Conservation (phyloP, 352 stramenopile genomes). For the Globisporangium abappressorium region DNA sequence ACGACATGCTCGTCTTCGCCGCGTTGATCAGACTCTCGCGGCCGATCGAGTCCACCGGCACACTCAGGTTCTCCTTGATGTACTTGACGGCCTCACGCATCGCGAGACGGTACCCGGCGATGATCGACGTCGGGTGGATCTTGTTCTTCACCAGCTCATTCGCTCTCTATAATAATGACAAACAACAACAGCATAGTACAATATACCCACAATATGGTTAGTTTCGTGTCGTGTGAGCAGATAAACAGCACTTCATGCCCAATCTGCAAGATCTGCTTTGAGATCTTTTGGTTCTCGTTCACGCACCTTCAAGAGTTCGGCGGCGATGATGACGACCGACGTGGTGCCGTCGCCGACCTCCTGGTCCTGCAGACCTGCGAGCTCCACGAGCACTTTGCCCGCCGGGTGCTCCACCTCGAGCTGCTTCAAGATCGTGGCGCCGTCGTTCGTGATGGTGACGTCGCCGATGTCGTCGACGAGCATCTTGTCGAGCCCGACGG, state of each 20-base stretch:
- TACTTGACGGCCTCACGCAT: conserved; percentile 98
- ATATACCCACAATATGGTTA: conserved; percentile 7
- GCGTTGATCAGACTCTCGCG: conserved; percentile 96
- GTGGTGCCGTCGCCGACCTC: conserved; percentile 99
- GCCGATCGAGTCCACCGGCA: conserved; percentile 93
- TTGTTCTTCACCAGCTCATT: conserved; percentile 98
- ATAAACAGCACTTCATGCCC: neutral
- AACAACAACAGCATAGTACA: conserved; percentile 2
- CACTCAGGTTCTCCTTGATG: conserved; percentile 98
- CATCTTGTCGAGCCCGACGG: conserved; percentile 99
- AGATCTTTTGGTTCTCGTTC: conserved; percentile 3
- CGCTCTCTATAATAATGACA: conserved; percentile 61
- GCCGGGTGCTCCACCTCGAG: conserved; percentile 99
- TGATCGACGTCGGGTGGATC: conserved; percentile 99
- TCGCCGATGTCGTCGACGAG: conserved; percentile 98
- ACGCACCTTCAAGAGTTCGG: conserved; percentile 93
- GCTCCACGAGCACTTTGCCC: conserved; percentile 97
- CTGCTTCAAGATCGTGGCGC: conserved; percentile 99
- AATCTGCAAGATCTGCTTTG: conserved; percentile 12
- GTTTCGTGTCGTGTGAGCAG: neutral
- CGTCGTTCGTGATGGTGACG: conserved; percentile 99
- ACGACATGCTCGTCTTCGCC: conserved; percentile 98
- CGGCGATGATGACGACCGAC: conserved; percentile 98
- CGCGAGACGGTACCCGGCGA: conserved; percentile 98
- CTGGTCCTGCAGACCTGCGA: conserved; percentile 98